Conservation (phyloP, 2,329 filamentous ascomycete species). For the Xylariaceae sp. region DNA sequence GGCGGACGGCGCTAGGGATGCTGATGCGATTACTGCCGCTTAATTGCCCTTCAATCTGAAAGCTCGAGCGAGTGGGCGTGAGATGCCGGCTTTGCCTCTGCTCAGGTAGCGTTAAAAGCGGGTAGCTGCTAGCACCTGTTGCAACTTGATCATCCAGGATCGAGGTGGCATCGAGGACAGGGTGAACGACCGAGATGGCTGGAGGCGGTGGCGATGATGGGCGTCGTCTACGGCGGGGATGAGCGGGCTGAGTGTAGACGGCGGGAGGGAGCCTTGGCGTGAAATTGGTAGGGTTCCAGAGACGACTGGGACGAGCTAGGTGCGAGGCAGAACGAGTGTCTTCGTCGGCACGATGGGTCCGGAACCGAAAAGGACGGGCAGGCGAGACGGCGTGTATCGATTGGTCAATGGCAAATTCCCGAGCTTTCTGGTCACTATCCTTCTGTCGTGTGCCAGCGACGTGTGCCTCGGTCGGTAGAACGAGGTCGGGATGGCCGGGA, state of each 20-base stretch:
- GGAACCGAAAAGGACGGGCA: slow-evolving; percentile 40
- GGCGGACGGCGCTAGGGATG: slow-evolving; percentile 48
- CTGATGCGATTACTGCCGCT: slow-evolving; percentile 46
- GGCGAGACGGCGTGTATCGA: slow-evolving; percentile 22
- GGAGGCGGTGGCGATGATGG: slow-evolving; percentile 51
- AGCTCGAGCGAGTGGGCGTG: slow-evolving; percentile 40
- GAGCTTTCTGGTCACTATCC: slow-evolving; percentile 20
- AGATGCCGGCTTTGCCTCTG: slow-evolving; percentile 43
- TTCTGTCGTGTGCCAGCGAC: slow-evolving; percentile 13
- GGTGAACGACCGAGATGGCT: slow-evolving; percentile 44
- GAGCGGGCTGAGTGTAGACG: slow-evolving; percentile 23
- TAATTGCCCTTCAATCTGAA: slow-evolving; percentile 44
- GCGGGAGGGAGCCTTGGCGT: slow-evolving; percentile 40
- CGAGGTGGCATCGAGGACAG: slow-evolving; percentile 35
- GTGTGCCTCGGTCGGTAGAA: background rate
- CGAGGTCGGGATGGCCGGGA: background rate
- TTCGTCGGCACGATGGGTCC: slow-evolving; percentile 27
- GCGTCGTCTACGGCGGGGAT: slow-evolving; percentile 37
- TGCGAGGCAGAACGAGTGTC: slow-evolving; percentile 34
- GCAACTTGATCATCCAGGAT: slow-evolving; percentile 34
- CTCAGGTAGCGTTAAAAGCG: slow-evolving; percentile 47
- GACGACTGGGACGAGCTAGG: slow-evolving; percentile 41
- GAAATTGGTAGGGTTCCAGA: slow-evolving; percentile 58
- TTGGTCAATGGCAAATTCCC: slow-evolving; percentile 15
- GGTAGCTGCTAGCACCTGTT: slow-evolving; percentile 42